Base-by-base conservation (phyloP, 2,329 filamentous ascomycete species). In the Graphilbum ipis-grandicollis region DNA sequence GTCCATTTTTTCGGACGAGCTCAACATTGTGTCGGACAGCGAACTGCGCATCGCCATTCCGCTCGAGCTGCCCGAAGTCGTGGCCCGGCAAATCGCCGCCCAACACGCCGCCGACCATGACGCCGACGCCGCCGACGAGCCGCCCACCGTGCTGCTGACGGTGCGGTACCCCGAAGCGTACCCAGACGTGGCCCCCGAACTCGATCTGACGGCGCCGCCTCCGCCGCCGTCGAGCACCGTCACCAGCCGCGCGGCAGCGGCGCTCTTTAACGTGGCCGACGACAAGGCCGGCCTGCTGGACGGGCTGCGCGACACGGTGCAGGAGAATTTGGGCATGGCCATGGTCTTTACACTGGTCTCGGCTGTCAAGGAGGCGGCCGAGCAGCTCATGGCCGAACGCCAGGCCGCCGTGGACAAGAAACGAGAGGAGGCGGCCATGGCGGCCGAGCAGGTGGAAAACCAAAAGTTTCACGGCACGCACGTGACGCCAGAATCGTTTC, bases 1-100 rank as follows among this genome's bases (percentile, higher is more conserved):
- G 53, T 94, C 88, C 42, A 98, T 98, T 52, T 98, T 96, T 48
- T 85, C 90, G 1, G 88, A 98, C 42, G 90, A 98, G 62, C 93
- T 98, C 48, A 88, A 78, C 90, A 90, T 94, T 55, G 75, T 94
- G 51, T 90, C 83, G 48, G 84, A 93, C 38, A 82, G 74, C 39
- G 80, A 92, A 55, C 96, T 81, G 62, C 79, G 81, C 52, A 77
- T 98, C 63, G 73, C 75, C 37, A 78, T 96, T 52, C 64, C 69
- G n/a, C 71, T 98, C 39, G 90, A 98, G 46, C 68, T 84, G 21
- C 71, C 66, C 31, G 69, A 73, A 39, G 71, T 76, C 44, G 39
- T 39, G 3, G 33, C 33, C 3, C 15, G 17, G n/a, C 29, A 13
- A 8, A n/a, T 28, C 12, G 26, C 26, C 26, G 26, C 9, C 10